Base-by-base conservation (phyloP, 805 yeast genomes). In the Jamesozyma gamospora region DNA sequence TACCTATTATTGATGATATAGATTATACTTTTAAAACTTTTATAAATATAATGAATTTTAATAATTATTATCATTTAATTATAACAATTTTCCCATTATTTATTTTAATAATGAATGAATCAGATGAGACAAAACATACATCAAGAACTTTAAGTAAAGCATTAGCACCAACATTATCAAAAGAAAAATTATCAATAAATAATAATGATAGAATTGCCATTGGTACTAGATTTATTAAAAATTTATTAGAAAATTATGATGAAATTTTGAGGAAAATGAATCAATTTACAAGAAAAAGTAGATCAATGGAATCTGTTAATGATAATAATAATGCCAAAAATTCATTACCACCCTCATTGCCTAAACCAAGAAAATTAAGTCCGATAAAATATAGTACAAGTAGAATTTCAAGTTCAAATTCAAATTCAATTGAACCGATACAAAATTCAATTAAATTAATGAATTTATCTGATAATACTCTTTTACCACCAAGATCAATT, bases 151-250 rank as follows among this genome's bases (percentile, higher is more conserved):
- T 60, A 36, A 54, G 79, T 34, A 70, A 66, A 46, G 62, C 74
- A 19, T 51, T 79, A 32, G 65, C 74, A 8, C 75, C 79, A 15
- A 69, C 80, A 12, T 48, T 82, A 26, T 70, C 79, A 41, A 79
- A 79, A 33, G 73, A 72, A 47, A 61, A 60, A 27, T 51, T 65
- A 3, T 64, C 70, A 4, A 49, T 63, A 18, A 56, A 56, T 40
- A 70, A 67, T 42, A 66, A 68, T 32, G 77, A 76, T 44, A 60
- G 67, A 34, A 46, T 70, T 7, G 64, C 72, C 7, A 66, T 79
- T 14, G 75, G 79, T 1, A 65, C 68, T 18, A 62, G 83, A 35
- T 75, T 72, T 41, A 58, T 77, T 16, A 70, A 68, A 40, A 76
- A 73, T 43, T 47, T 79, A 6, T 49, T 80, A 30, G 73, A 66